Percentiles rank a stretch among this genome's conserved stretches.
Conservation (phyloP, 345 rosid genomes). For the Brassica cretica region DNA sequence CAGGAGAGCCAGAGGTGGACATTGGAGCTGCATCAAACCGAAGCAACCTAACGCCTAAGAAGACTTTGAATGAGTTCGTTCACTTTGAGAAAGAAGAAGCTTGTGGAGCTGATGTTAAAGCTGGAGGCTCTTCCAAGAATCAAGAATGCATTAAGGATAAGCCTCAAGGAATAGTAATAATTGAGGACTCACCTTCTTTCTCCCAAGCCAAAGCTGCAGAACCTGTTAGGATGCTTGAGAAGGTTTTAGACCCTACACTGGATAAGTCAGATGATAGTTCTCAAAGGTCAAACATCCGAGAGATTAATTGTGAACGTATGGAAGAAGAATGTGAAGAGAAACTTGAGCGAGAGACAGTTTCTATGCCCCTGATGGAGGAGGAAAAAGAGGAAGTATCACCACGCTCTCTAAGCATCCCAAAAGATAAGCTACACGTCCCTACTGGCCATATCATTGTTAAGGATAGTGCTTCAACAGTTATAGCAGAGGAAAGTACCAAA, state of each 20-base stretch:
- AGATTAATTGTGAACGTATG: not conserved
- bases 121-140: slow-evolving; percentile 14
- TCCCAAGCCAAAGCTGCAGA: slow-evolving; percentile 1
- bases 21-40: not conserved
- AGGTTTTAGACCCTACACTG: slow-evolving; percentile 1
- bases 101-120: not conserved
- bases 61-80: not conserved
- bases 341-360: not conserved
- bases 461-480: not conserved
- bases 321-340: slow-evolving; percentile 4
- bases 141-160: not conserved
- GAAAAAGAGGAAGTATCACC: not conserved
- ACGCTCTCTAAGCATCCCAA: not conserved
- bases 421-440: not conserved
- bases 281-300: not conserved
- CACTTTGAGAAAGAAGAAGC: slow-evolving; percentile 12
- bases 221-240: slow-evolving; percentile 4
- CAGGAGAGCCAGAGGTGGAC: not conserved
- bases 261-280: not conserved
- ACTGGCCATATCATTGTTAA: not conserved
- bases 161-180: not conserved
- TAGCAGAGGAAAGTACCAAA: not conserved
- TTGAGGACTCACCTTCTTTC: slow-evolving; percentile 13
- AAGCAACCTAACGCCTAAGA: not conserved
- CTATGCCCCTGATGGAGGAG: not conserved